Percentiles rank a stretch among this genome's conserved stretches.
phyloP scores from a whole-genome alignment of 106 monocot species.

The Alisma plantagoaquatica region DNA sequence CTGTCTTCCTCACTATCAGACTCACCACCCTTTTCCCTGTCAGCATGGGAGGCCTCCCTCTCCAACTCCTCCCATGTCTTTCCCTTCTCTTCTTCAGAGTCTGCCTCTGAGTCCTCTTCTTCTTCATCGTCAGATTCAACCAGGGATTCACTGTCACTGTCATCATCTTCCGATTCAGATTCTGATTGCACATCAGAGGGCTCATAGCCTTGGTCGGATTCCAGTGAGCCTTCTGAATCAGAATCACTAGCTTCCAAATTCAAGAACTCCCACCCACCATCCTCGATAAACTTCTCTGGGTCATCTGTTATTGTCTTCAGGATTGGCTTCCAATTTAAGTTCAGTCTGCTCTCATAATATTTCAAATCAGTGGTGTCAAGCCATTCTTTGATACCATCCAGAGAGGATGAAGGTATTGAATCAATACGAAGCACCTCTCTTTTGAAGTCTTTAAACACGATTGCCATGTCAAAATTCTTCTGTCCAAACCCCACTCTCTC shows the following conservation, averaged over 20 bases:
- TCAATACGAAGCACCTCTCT: slow-evolving; percentile 88
- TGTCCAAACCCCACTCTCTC: slow-evolving; percentile 92
- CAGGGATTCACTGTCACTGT: slow-evolving; percentile 45
- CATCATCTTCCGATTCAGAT: slow-evolving; percentile 75
- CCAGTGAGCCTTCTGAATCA: slow-evolving; percentile 55
- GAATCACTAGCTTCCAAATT: slow-evolving; percentile 94
- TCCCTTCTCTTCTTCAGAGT: slow-evolving; percentile 91
- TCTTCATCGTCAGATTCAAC: slow-evolving; percentile 61
- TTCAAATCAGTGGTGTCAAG: slow-evolving; percentile 90
- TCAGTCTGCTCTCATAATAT: slow-evolving; percentile 96
- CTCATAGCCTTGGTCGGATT: slow-evolving; percentile 82
- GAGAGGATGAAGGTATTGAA: slow-evolving; percentile 77
- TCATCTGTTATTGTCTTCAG: slow-evolving; percentile 90
- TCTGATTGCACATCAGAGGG: slow-evolving; percentile 68
- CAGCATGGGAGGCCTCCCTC: slow-evolving; percentile 80
- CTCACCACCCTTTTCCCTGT: slow-evolving; percentile 69
- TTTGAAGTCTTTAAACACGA: slow-evolving; percentile 97
- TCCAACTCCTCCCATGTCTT: slow-evolving; percentile 99
- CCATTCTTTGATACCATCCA: slow-evolving; percentile 96
- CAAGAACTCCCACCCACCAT: slow-evolving; percentile 95
- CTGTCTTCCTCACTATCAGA: slow-evolving; percentile 77
- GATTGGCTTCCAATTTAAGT: slow-evolving; percentile 87
- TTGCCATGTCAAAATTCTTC: slow-evolving; percentile 98
- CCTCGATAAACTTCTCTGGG: slow-evolving; percentile 94
- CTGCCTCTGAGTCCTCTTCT: slow-evolving; percentile 58